Evolutionary conservation across 768 basidiomycete species (phyloP).

Genomic region (Suillus brevipes): DNA sequence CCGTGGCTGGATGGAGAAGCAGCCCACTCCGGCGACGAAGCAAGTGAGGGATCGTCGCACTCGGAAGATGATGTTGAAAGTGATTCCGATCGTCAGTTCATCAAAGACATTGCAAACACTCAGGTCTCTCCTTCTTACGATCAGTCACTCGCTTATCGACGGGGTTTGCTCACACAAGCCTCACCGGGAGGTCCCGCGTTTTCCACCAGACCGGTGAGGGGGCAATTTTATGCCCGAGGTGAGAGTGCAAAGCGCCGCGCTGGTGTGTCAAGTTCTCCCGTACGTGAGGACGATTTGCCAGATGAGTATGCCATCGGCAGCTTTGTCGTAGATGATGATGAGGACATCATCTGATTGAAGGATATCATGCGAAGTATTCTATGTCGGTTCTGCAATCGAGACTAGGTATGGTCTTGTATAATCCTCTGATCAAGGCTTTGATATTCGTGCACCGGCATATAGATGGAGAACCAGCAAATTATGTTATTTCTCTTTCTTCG

Average conservation of each 20-base stretch:
- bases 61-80: slow-evolving; percentile 53
- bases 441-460: not conserved
- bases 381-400: not conserved
- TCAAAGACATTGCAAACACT: slow-evolving; percentile 62
- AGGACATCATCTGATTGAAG: slow-evolving; percentile 49
- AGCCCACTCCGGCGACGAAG: slow-evolving; percentile 78
- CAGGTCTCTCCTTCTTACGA: slow-evolving; percentile 74
- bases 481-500: not conserved
- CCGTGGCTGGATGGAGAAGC: slow-evolving; percentile 70
- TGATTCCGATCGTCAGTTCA: slow-evolving; percentile 68
- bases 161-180: slow-evolving; percentile 72
- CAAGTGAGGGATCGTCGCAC: slow-evolving; percentile 61
- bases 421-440: not conserved
- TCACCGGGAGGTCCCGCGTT: slow-evolving; percentile 55
- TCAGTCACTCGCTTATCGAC: slow-evolving; percentile 67
- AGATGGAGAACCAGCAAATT: not conserved
- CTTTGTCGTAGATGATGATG: slow-evolving; percentile 81
- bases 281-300: slow-evolving; percentile 45
- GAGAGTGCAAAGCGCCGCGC: slow-evolving; percentile 34
- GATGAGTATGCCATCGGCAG: slow-evolving; percentile 75
- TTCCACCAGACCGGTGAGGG: slow-evolving; percentile 47
- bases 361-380: not conserved
- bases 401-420: not conserved
- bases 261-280: slow-evolving; percentile 62
- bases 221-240: slow-evolving; percentile 40